Evolutionary conservation across 495 filamentous ascomycete species (phyloP), one percentile per base, ranked within the genome.

Genomic region (Trichocladium antarcticum): DNA sequence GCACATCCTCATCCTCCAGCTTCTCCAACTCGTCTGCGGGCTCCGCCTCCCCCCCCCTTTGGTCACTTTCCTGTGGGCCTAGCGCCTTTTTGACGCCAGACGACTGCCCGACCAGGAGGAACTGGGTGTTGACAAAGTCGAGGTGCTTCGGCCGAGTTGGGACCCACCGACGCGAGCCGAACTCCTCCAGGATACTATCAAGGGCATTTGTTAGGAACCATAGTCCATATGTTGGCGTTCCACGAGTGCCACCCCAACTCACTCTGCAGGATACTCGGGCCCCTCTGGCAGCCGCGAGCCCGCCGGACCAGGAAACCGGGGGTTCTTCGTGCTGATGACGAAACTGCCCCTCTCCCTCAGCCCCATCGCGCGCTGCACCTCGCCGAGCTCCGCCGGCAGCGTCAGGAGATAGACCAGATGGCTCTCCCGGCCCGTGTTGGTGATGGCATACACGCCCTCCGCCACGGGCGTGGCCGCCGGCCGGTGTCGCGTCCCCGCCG

Each of bases 401-500:
- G 87, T 95, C 49, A 95, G 57, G 29, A 89, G 72, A 54, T 97
- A 96, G 0, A 75, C 84, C 5, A 97, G 72, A 56, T 93, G 87
- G 6, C 83, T 84, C 34, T 80, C 73, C 2, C 79, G 68, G 2
- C 80, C 80, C 0, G 84, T 84, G 14, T 73, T 79, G 0, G 82
- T 87, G 43, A 96, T 80, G 1, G 83, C 84, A 59, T 97, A 95
- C 15, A 95, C 79, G 1, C 90, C 90, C 65, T 95, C 87, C 0
- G 80, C 89, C 27, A 89, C 76, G 1, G 85, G 84, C 1, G 75
- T 77, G 11, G 85, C 84, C 1, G 85, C 78, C 3, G 84, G 83
- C 6, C 69, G 73, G 27, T 81, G 79, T n/a, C 85, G 77, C 27
- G 79, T 77, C 6, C 82, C 89, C 2, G 59, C 70, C 1, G 88